A percentile compares a stretch with the other conserved stretches of the same genome.
Evolutionary conservation across 2,329 filamentous ascomycete genomes (phyloP).

Genomic region (Penicillium sp.): DNA sequence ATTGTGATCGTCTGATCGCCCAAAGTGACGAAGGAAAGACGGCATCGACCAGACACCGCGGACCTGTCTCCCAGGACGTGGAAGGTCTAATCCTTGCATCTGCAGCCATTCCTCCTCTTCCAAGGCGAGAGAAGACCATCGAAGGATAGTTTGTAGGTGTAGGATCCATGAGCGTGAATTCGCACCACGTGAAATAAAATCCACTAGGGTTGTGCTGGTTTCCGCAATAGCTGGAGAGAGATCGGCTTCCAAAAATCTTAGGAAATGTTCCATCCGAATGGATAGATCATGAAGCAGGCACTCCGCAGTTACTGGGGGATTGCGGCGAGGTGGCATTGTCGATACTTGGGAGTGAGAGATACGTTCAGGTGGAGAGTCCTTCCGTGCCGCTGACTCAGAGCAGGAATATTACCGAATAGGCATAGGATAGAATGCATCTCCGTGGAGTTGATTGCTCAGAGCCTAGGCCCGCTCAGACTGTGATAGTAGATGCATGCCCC

Average conservation of each 20-base stretch:
- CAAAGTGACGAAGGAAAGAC: slow-evolving; percentile 9
- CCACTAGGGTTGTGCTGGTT: not conserved
- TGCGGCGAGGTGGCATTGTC: slow-evolving; percentile 5
- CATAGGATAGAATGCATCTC: too few species aligned
- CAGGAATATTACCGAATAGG: too few species aligned
- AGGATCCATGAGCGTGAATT: slow-evolving; percentile 2
- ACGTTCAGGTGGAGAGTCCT: too few species aligned
- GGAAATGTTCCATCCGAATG: slow-evolving; percentile 1
- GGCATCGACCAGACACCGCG: slow-evolving; percentile 6
- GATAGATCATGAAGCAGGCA: slow-evolving; percentile 6
- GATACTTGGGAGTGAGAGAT: not conserved
- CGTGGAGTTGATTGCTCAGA: too few species aligned
- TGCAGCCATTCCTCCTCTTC: slow-evolving; percentile 8
- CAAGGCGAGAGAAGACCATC: slow-evolving; percentile 6
- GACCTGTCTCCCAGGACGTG: not conserved
- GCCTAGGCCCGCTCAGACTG: too few species aligned
- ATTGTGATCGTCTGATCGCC: slow-evolving; percentile 5
- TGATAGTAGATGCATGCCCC: too few species aligned
- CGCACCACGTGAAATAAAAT: slow-evolving; percentile 3
- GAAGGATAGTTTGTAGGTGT: slow-evolving; percentile 1
- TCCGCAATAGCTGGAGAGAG: slow-evolving; percentile 5
- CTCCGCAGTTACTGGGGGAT: slow-evolving; percentile 4
- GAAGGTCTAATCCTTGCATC: not conserved
- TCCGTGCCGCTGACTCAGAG: too few species aligned
- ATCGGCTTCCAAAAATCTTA: slow-evolving; percentile 4